phyloP scores from a whole-genome alignment of 371 early-diverging fungal species.

The Coemansia sp. region DNA sequence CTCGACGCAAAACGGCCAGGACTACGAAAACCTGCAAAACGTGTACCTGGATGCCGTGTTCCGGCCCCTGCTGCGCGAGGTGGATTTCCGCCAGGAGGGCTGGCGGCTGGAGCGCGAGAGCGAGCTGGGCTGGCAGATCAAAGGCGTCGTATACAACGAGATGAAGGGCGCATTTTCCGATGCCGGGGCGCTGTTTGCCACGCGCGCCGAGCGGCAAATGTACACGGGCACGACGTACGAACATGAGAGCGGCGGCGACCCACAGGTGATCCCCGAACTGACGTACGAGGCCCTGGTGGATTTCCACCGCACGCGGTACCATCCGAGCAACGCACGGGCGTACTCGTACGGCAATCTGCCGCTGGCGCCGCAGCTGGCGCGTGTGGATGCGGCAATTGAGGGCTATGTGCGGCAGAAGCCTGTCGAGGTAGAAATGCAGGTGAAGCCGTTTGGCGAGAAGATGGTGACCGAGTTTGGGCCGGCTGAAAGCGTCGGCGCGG shows the following conservation, averaged over 20 bases:
- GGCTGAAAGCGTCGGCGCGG: slow-evolving; percentile 35
- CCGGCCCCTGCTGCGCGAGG: slow-evolving; percentile 70
- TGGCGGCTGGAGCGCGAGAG: slow-evolving; percentile 91
- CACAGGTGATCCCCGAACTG: slow-evolving; percentile 81
- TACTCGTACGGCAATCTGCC: slow-evolving; percentile 89
- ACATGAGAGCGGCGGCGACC: slow-evolving; percentile 89
- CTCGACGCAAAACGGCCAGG: slow-evolving; percentile 82
- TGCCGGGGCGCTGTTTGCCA: slow-evolving; percentile 73
- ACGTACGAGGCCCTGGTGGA: slow-evolving; percentile 77
- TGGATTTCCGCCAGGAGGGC: slow-evolving; percentile 92
- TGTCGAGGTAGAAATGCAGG: slow-evolving; percentile 46
- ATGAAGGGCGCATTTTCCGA: slow-evolving; percentile 91
- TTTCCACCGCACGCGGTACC: slow-evolving; percentile 85
- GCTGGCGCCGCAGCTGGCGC: slow-evolving; percentile 69
- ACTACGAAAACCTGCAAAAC: slow-evolving; percentile 81
- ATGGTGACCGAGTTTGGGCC: slow-evolving; percentile 49
- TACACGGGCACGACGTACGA: slow-evolving; percentile 83
- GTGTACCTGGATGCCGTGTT: slow-evolving; percentile 96
- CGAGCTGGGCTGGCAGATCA: slow-evolving; percentile 61
- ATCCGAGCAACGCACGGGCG: slow-evolving; percentile 87
- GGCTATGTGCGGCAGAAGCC: slow-evolving; percentile 41
- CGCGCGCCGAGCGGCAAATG: slow-evolving; percentile 77
- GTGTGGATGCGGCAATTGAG: slow-evolving; percentile 63
- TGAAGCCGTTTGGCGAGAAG: slow-evolving; percentile 57
- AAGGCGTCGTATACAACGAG: slow-evolving; percentile 97